These are phyloP conservation scores for Jamesozyma jinghongensis DNA, from an alignment of 805 yeast species.

Conservation along the genomic window DNA sequence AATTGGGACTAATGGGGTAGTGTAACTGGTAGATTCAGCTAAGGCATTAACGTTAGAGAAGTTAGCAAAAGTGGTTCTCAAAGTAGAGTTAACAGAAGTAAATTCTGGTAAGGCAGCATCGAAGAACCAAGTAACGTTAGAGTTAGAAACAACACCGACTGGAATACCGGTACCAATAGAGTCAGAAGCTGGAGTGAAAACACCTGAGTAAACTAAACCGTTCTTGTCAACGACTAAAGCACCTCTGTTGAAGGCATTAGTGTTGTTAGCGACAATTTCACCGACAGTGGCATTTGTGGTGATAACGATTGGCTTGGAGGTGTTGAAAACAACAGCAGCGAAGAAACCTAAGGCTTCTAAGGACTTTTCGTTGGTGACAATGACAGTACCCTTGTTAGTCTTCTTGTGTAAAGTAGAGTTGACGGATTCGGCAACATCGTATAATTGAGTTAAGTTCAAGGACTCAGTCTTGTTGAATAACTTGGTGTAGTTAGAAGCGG, in stretches of 20 bases:
- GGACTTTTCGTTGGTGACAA: conserved; percentile 15
- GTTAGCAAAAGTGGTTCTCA: conserved; percentile 15
- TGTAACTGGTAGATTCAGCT: not conserved
- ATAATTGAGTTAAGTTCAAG: conserved; percentile 19
- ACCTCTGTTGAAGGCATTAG: conserved; percentile 16
- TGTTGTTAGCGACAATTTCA: conserved; percentile 15
- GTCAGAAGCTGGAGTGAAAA: conserved; percentile 14
- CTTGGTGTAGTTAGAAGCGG: conserved; percentile 10
- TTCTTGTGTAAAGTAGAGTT: conserved; percentile 9
- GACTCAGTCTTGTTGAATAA: conserved; percentile 15
- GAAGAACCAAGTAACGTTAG: conserved; percentile 20
- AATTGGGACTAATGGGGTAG: conserved; percentile 20
- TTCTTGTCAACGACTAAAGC: conserved; percentile 15
- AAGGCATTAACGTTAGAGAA: conserved; percentile 14
- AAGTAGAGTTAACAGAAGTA: conserved; percentile 12
- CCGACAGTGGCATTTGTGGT: conserved; percentile 15
- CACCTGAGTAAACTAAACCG: conserved; percentile 20
- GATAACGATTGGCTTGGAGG: conserved; percentile 20
- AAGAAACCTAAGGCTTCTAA: conserved; percentile 25
- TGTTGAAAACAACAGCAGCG: conserved; percentile 16
- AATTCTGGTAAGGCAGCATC: conserved; percentile 19
- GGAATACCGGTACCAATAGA: conserved; percentile 12
- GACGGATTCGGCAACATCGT: conserved; percentile 13
- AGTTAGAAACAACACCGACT: conserved; percentile 18
- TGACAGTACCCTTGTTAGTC: conserved; percentile 15